phyloP scores from a whole-genome alignment of 2,329 filamentous ascomycete genomes.

The Fusarium nanum region DNA sequence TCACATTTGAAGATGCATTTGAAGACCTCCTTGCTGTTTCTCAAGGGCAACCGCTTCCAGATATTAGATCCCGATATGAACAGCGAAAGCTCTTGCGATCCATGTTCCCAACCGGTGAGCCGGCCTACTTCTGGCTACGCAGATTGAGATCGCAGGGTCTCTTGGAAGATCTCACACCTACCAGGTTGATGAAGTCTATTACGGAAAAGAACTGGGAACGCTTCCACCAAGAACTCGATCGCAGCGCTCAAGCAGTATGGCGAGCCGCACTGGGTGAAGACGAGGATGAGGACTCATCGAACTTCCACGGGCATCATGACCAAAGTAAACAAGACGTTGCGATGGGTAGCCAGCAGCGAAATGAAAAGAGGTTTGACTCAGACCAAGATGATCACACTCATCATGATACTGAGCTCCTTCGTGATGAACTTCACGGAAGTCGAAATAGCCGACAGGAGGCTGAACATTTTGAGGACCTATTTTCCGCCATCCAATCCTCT shows the following conservation, averaged over 20 bases:
- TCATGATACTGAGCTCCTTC: constrained; percentile 5
- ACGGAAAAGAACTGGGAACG: constrained; percentile 45
- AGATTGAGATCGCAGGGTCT: constrained; percentile 54
- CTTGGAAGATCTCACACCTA: constrained; percentile 48
- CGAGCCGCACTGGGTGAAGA: constrained; percentile 30
- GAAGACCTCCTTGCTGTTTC: constrained; percentile 66
- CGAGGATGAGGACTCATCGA: constrained; percentile 18
- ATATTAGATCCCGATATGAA: constrained; percentile 52
- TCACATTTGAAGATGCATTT: constrained; percentile 68
- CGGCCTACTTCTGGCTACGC: constrained; percentile 57
- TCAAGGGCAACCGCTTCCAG: constrained; percentile 56
- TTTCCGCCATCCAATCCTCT: constrained; percentile 52
- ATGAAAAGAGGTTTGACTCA: constrained; percentile 13
- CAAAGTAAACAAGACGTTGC: background rate
- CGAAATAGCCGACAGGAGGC: constrained; percentile 38
- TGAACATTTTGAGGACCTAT: constrained; percentile 57
- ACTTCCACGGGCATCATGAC: constrained; percentile 21
- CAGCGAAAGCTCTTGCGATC: constrained; percentile 53
- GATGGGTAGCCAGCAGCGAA: background rate
- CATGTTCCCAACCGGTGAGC: constrained; percentile 56
- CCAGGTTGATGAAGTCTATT: constrained; percentile 25
- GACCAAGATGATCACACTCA: constrained; percentile 10
- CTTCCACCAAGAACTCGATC: constrained; percentile 50
- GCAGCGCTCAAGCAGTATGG: constrained; percentile 48
- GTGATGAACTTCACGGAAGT: constrained; percentile 15